Conservation (phyloP, 2,329 filamentous ascomycete genomes). For the Arthrobotrys sphaeroides region DNA sequence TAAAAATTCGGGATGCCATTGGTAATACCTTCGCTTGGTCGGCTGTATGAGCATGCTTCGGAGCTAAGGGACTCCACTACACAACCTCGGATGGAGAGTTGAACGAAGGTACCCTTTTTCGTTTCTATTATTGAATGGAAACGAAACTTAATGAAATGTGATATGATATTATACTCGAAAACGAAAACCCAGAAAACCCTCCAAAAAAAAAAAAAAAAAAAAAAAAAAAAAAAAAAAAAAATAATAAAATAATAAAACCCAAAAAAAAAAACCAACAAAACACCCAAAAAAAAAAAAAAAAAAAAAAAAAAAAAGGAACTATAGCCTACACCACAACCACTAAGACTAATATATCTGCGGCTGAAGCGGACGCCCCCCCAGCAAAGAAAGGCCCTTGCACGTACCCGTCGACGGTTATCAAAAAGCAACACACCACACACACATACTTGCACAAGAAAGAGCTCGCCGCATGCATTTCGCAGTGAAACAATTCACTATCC, state of each 20-base stretch:
- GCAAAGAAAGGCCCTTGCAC: constrained; percentile 16
- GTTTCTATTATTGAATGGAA: constrained; percentile 12
- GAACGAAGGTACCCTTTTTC: neutral
- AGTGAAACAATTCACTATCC: constrained; percentile 5
- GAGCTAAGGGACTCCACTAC: constrained; percentile 21
- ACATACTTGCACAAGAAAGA: neutral
- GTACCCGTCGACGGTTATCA: constrained; percentile 25
- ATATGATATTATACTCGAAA: constrained; percentile 11
- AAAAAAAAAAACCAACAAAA: neutral
- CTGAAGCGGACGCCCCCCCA: constrained; percentile 18
- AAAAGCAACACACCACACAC: constrained; percentile 27
- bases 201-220: no score
- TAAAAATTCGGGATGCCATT: constrained; percentile 28
- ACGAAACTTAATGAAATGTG: constrained; percentile 24
- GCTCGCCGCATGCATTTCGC: constrained; percentile 33
- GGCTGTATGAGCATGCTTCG: constrained; percentile 22
- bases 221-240: neutral
- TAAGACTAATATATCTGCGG: constrained; percentile 24
- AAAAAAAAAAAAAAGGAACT: neutral
- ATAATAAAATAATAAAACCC: no score
- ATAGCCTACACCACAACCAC: constrained; percentile 3
- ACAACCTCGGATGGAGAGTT: constrained; percentile 5
- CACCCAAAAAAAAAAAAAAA: neutral
- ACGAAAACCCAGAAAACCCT: neutral
- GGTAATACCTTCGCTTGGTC: constrained; percentile 21